Evolutionary conservation across 2,329 filamentous ascomycete genomes (phyloP).

Genomic region (Talaromyces sp.): DNA sequence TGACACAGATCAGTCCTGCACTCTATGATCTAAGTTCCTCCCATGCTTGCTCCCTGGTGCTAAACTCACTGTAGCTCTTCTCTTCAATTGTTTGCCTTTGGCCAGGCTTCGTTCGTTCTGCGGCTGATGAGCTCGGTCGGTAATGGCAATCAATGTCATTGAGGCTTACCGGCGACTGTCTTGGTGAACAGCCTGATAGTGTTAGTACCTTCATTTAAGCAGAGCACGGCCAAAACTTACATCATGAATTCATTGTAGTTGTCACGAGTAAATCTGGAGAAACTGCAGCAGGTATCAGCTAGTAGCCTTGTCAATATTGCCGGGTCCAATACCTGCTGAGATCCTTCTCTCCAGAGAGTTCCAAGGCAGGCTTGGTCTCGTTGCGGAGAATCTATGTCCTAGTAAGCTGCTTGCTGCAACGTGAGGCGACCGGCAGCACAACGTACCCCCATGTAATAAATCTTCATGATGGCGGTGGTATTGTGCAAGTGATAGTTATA

Average conservation of each 20-base stretch:
- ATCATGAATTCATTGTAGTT: slow-evolving; percentile 49
- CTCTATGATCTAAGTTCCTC: no score
- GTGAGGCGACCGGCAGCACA: background rate
- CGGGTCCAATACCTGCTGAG: slow-evolving; percentile 47
- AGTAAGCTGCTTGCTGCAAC: background rate
- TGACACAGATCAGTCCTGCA: background rate
- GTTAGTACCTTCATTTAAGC: background rate
- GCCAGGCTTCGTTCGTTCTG: slow-evolving; percentile 72
- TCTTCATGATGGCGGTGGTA: slow-evolving; percentile 63
- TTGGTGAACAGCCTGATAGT: slow-evolving; percentile 63
- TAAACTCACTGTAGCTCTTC: slow-evolving; percentile 30
- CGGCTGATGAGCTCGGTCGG: slow-evolving; percentile 2
- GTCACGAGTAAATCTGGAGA: slow-evolving; percentile 73
- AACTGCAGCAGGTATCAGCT: slow-evolving; percentile 42
- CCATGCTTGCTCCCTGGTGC: no score
- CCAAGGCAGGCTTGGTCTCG: slow-evolving; percentile 68
- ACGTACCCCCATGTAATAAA: slow-evolving; percentile 81
- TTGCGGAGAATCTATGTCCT: slow-evolving; percentile 70
- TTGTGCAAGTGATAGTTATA: background rate
- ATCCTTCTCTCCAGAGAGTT: slow-evolving; percentile 73
- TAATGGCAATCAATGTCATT: background rate
- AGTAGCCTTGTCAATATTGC: background rate
- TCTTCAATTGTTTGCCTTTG: slow-evolving; percentile 77
- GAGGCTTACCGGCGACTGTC: slow-evolving; percentile 61
- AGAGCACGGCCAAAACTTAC: background rate